Base-by-base conservation (phyloP, 2,329 filamentous ascomycete species). In the Penicillium verrucosum region DNA sequence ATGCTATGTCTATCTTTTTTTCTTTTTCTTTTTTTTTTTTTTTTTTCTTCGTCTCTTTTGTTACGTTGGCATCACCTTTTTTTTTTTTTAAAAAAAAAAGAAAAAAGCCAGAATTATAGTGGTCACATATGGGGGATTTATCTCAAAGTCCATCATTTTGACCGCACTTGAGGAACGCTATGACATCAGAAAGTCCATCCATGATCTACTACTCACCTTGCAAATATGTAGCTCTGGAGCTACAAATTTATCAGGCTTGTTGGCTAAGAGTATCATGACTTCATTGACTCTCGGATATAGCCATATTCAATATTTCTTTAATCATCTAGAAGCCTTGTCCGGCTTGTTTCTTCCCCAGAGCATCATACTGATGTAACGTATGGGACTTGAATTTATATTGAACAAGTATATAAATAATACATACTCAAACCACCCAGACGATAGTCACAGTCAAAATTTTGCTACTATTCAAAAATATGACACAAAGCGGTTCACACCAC, bases 401-500 rank as follows among this genome's bases (percentile, higher is more conserved):
- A 32, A 50, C 4, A 25, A 14, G 2, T 1, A 6, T 43, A 44
- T 51, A 51, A 51, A 44, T 36, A 44, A 44, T 36, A 44, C 36
- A 11, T 25, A 4, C 18, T n/a, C 23, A 9, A 36, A 29, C 8
- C 16, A 34, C 25, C 4, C 5, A n/a, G 14, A n/a, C 14, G 9
- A 29, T 27, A 11, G 1, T n/a, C 16, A 12, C 6, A 29, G 9
- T 12, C 3, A n/a, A 12, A 5, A 4, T 18, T 7, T 29, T 30
- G 1, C 11, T 29, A 41, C 5, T 9, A 21, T 43, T 2, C 21
- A 25, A 49, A 3, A 38, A 21, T 1, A 59, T 54, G 52, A 6
- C 37, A 6, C 21, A 54, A 11, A 16, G 29, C 11, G 18, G 2
- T 12, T 37, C 54, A 16, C 11, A 64, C 32, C 58, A 61, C 44